Conservation (phyloP, 1,139 yeast species). For the Lodderomyces theae region DNA sequence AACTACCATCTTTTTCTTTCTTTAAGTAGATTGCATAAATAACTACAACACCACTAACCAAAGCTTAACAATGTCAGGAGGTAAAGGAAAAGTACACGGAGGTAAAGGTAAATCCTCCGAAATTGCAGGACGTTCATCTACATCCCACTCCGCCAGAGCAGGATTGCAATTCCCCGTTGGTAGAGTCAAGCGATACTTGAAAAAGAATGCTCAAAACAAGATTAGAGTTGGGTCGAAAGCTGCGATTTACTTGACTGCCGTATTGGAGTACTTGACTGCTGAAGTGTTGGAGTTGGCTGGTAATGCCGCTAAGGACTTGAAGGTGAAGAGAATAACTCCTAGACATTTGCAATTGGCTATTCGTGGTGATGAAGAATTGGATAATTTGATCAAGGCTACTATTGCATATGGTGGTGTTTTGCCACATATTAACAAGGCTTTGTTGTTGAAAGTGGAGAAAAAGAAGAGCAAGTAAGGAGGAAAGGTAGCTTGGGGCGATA, state of each 20-base stretch:
- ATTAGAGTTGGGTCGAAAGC: conserved; percentile 97
- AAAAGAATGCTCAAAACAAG: conserved; percentile 87
- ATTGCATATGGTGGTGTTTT: conserved; percentile 98
- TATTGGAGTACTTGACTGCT: conserved; percentile 94
- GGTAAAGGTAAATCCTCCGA: conserved; percentile 91
- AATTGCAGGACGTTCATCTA: conserved; percentile 58
- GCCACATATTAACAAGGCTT: conserved; percentile 95
- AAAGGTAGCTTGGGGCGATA: not conserved
- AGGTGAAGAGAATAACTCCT: conserved; percentile 98
- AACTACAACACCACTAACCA: conserved; percentile 2
- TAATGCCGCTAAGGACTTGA: conserved; percentile 97
- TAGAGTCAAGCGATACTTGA: conserved; percentile 93
- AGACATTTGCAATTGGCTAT: conserved; percentile 98
- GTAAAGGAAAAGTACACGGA: conserved; percentile 88
- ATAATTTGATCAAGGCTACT: conserved; percentile 92
- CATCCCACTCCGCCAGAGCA: conserved; percentile 95
- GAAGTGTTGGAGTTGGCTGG: conserved; percentile 99
- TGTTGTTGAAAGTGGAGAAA: conserved; percentile 88
- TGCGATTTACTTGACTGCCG: conserved; percentile 96
- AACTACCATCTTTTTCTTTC: not conserved
- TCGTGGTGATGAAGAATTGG: conserved; percentile 98
- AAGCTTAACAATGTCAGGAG: conserved; percentile 56
- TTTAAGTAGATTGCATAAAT: no score
- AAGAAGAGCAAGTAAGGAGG: conserved; percentile 47
- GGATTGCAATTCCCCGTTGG: conserved; percentile 99